phyloP scores from a whole-genome alignment of 2,329 filamentous ascomycete genomes.

The Aspergillus hiratsukae region DNA sequence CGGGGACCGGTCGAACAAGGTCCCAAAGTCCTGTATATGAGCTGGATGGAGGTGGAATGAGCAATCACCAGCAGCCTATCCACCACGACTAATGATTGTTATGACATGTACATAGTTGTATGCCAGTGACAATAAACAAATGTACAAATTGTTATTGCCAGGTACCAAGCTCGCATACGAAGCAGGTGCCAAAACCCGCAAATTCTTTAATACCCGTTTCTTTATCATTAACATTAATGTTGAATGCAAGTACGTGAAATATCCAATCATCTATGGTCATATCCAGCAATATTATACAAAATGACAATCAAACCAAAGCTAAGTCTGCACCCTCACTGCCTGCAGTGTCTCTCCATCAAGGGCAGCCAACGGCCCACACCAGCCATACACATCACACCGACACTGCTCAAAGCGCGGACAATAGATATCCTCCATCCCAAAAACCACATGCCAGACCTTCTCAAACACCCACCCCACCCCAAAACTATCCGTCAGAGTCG shows the following conservation, averaged over 20 bases:
- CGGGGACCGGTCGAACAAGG: conserved; percentile 3
- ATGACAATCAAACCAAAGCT: neutral
- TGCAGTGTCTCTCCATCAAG: neutral
- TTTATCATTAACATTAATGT: neutral
- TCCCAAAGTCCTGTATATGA: conserved; percentile 10
- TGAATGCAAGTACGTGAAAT: neutral
- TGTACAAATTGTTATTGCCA: too few relatives aligned
- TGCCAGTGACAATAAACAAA: neutral
- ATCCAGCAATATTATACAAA: neutral
- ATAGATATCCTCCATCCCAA: conserved; percentile 20
- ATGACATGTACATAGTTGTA: neutral
- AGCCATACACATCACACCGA: conserved; percentile 27
- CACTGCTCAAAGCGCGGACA: conserved; percentile 28
- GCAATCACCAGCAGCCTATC: conserved; percentile 17
- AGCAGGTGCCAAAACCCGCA: too few relatives aligned
- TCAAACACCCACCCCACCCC: conserved; percentile 29
- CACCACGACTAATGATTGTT: conserved; percentile 6
- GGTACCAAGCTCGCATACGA: too few relatives aligned
- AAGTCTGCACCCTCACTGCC: neutral
- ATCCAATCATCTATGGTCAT: neutral
- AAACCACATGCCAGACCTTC: conserved; percentile 32
- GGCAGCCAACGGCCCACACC: conserved; percentile 15
- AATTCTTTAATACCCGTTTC: too few relatives aligned
- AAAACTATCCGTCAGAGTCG: conserved; percentile 26
- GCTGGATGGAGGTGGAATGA: conserved; percentile 17